Evolutionary conservation across 129 eudicot genomes (phyloP), one percentile per base, ranked within the genome.

Genomic region (Silybum marianum): DNA sequence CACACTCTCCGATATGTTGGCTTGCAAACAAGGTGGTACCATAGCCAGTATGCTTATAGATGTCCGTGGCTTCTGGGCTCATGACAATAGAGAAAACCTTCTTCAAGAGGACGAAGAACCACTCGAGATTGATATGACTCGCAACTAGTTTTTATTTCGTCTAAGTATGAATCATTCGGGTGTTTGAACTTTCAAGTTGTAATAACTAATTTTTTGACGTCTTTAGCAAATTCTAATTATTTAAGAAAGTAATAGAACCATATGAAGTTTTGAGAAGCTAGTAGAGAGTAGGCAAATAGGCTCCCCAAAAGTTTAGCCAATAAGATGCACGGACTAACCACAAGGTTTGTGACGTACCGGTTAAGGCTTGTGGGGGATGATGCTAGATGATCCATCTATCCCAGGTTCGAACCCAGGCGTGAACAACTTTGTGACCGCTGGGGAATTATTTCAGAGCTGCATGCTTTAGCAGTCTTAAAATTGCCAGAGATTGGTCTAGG

Each of bases 61-160:
- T 73, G 98, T 94, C 6, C 92, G 98, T 2, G 98, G 97, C 26
- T 94, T 94, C 74, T 94, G 97, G 97, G 97, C 97, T 36, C 98
- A 94, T 48, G 98, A 94, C 84, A 94, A 94, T 76, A 76, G 97
- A 75, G 98, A 94, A 82, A 91, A 94, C 80, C 98, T 94, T 75
- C 98, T 92, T 12, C 97, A 94, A 80, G 98, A 94, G 72, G 98
- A 94, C 71, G 97, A 87, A 83, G 98, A 94, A 75, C 91, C 93
- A 32, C 3, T 12, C 22, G 86, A 83, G 16, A 22, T 65, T 26
- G 86, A 78, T 63, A 78, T 3, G 28, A 79, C 69, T 9, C 84
- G 84, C 18, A 2, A 42, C 48, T 81, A 73, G 32, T 39, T 22
- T 22, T 72, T 16, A n/a, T 16, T 24, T 30, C 70, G 9, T 3